phyloP scores from a whole-genome alignment of 345 rosid species.

The Moricandia moricandioides region DNA sequence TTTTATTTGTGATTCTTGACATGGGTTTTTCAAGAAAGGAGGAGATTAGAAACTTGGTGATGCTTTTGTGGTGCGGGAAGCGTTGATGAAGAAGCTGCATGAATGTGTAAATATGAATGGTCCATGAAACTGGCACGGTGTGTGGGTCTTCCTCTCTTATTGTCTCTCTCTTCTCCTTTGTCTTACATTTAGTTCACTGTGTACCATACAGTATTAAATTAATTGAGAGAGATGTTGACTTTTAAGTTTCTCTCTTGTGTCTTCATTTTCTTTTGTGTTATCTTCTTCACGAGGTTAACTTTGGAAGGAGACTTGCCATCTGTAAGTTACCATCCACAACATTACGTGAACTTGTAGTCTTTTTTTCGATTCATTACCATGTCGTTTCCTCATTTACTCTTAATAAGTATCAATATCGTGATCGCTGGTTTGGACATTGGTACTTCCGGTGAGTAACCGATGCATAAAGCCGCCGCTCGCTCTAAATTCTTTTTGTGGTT shows the following conservation, averaged over 20 bases:
- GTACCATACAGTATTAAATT: not conserved
- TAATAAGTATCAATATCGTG: not conserved
- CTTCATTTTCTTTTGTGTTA: conserved; percentile 31
- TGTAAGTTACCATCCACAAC: conserved; percentile 28
- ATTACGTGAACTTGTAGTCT: not conserved
- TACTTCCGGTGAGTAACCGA: not conserved
- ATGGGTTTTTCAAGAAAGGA: conserved; percentile 10
- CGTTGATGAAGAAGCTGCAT: not conserved
- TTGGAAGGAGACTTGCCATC: conserved; percentile 19
- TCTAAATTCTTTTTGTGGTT: not conserved
- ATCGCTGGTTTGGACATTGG: not conserved
- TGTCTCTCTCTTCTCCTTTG: not conserved
- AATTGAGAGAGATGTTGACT: not conserved
- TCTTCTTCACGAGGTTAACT: conserved; percentile 35
- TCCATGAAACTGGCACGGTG: conserved; percentile 29
- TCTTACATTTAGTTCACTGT: not conserved
- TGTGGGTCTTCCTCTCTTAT: conserved; percentile 23
- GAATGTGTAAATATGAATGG: conserved; percentile 22
- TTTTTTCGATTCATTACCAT: not conserved
- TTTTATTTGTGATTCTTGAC: conserved; percentile 14
- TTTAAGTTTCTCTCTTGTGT: conserved; percentile 7
- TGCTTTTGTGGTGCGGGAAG: not conserved
- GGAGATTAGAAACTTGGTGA: conserved; percentile 8
- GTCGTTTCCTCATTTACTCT: not conserved
- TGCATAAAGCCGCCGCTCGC: not conserved